A percentile compares a stretch with the other conserved stretches of the same genome.
Evolutionary conservation across 1,139 yeast genomes (phyloP).

Genomic region (Arxiozyma telluris): DNA sequence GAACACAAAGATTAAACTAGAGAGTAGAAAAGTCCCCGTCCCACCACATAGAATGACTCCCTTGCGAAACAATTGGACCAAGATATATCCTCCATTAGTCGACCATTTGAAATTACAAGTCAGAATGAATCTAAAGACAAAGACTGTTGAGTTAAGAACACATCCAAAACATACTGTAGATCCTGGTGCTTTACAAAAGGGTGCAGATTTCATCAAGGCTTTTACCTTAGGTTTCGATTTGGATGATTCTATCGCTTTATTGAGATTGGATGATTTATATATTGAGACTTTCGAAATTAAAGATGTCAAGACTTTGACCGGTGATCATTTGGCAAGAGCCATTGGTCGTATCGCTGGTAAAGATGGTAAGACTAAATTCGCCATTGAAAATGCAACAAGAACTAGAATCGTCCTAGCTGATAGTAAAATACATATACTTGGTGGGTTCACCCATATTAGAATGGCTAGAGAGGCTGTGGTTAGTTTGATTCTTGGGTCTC

Average conservation of each 20-base stretch:
- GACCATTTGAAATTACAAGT: conserved; percentile 92
- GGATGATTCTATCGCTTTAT: conserved; percentile 91
- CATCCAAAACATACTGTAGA: conserved; percentile 72
- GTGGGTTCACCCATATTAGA: conserved; percentile 93
- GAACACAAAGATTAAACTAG: conserved; percentile 61
- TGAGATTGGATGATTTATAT: conserved; percentile 89
- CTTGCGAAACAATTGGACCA: conserved; percentile 79
- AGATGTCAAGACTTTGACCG: conserved; percentile 89
- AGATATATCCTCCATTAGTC: conserved; percentile 90
- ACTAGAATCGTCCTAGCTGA: conserved; percentile 97
- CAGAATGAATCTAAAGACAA: conserved; percentile 82
- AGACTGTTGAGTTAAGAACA: conserved; percentile 80
- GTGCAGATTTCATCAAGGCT: conserved; percentile 92
- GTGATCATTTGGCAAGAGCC: conserved; percentile 96
- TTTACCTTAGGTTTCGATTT: conserved; percentile 93
- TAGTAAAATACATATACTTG: conserved; percentile 88
- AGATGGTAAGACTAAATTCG: conserved; percentile 97
- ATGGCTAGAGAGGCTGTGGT: conserved; percentile 98
- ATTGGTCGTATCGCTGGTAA: conserved; percentile 99
- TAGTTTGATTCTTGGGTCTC: conserved; percentile 89
- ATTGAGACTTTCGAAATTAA: conserved; percentile 94
- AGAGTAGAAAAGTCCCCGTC: conserved; percentile 79
- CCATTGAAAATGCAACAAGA: conserved; percentile 96
- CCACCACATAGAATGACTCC: conserved; percentile 98
- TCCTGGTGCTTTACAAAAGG: conserved; percentile 91